Conservation (phyloP, 2,329 filamentous ascomycete species). For the Curvularia sp. region DNA sequence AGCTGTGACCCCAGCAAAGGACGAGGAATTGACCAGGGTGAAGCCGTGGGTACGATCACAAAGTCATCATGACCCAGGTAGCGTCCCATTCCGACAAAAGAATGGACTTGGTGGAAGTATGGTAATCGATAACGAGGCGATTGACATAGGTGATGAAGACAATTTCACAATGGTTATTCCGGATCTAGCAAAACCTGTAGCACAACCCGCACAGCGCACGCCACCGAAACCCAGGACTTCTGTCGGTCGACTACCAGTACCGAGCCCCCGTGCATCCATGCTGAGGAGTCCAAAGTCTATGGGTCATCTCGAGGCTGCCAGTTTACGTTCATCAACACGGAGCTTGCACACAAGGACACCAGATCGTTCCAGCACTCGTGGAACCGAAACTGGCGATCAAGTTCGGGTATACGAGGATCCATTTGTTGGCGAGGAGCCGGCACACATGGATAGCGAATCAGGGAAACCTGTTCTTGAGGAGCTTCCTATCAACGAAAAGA, state of each 20-base stretch:
- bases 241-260: constrained; percentile 34
- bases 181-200: constrained; percentile 40
- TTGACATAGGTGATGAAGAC: constrained; percentile 53
- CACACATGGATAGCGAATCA: constrained; percentile 36
- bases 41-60: constrained; percentile 52
- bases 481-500: constrained; percentile 59
- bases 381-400: constrained; percentile 48
- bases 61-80: constrained; percentile 40
- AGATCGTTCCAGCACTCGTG: constrained; percentile 43
- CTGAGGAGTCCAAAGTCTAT: constrained; percentile 44
- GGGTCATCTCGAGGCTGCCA: constrained; percentile 28
- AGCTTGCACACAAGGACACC: constrained; percentile 44
- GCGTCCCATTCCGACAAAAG: constrained; percentile 46
- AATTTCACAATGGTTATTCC: constrained; percentile 62
- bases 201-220: constrained; percentile 40
- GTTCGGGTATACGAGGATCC: constrained; percentile 64
- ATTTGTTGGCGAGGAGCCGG: constrained; percentile 50
- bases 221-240: constrained; percentile 41
- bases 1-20: constrained; percentile 46
- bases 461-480: constrained; percentile 59
- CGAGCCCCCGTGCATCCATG: constrained; percentile 36
- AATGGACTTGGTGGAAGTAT: constrained; percentile 50
- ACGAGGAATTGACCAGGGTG: constrained; percentile 58
- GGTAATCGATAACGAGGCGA: constrained; percentile 49
- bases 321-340: constrained; percentile 31